Percentiles rank a stretch among this genome's conserved stretches.
Evolutionary conservation across 2,329 filamentous ascomycete species (phyloP).

Genomic region (Capronia coronata): DNA sequence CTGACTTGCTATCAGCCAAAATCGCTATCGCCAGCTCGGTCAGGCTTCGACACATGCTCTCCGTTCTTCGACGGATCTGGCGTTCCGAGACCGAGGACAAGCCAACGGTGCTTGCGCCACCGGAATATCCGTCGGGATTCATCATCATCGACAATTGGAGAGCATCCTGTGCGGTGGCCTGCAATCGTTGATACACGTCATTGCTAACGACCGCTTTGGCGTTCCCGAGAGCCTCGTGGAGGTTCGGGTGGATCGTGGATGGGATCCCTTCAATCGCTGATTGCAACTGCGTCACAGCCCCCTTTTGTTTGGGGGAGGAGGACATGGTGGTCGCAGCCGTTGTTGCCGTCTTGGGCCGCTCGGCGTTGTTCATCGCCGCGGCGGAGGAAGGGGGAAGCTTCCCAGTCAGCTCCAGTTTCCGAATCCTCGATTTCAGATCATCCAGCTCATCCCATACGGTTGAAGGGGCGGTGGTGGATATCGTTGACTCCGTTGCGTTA

Average conservation of each 20-base stretch:
- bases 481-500: constrained; percentile 66
- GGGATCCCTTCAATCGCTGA: constrained; percentile 38
- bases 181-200: constrained; percentile 71
- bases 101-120: constrained; percentile 52
- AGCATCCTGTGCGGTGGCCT: constrained; percentile 75
- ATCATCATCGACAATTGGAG: constrained; percentile 71
- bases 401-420: constrained; percentile 80
- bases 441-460: constrained; percentile 98
- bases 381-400: constrained; percentile 78
- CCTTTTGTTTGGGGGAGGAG: constrained; percentile 70
- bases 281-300: constrained; percentile 39
- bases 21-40: constrained; percentile 88
- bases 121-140: constrained; percentile 33
- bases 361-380: constrained; percentile 68
- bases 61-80: constrained; percentile 80
- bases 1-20: constrained; percentile 49
- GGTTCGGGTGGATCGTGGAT: constrained; percentile 59
- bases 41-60: constrained; percentile 84
- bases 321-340: constrained; percentile 88
- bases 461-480: constrained; percentile 80
- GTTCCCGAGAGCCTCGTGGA: constrained; percentile 75
- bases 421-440: constrained; percentile 87
- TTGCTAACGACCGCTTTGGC: constrained; percentile 62
- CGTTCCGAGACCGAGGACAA: constrained; percentile 57
- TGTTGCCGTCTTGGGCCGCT: constrained; percentile 82